Base-by-base conservation (phyloP, 202 grass and related monocot genomes). In the Panicum hallii region DNA sequence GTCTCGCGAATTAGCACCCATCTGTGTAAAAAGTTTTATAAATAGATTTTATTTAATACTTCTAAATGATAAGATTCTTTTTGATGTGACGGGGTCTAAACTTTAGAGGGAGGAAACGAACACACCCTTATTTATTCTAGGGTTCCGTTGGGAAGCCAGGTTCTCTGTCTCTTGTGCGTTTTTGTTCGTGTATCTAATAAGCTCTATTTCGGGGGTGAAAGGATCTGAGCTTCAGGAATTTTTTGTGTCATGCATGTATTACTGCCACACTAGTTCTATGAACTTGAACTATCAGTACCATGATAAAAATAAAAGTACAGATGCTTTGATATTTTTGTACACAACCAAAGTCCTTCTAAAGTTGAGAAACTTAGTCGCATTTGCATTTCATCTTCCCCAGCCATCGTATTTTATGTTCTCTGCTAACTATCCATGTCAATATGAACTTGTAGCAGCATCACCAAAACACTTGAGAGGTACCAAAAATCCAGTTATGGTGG, bases 401-500 rank as follows among this genome's bases (percentile, higher is more conserved):
- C 9, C 42, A 32, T 8, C 30, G 50, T 67, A 36, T 41, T 79
- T 30, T 77, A 46, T 71, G 50, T 46, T 62, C 34, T 71, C 50
- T 19, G n/a, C n/a, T 79, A 77, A 78, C 7, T 41, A 26, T 66
- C 40, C 6, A 7, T 81, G 3, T 74, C 11, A 55, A 74, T 13
- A 76, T 75, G 82, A 75, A 75, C 43, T 75, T 87, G 80, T 58
- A 98, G 95, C 89, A 98, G 95, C 89, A 95, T 93, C 87, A 77
- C 88, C 5, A 92, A 82, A 82, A 93, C 92, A 70, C 87, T 98
- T 43, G 95, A 98, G 65, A 91, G 87, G 56, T 98, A 98, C 58
- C 93, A 98, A 84, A 95, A 93, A 53, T 89, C 69, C 60, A 93
- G 85, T 73, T 95, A 85, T 79, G 76, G 69, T 44, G 95, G 85